A percentile compares a stretch with the other conserved stretches of the same genome.
phyloP scores from a whole-genome alignment of 441 rosid species.

The Jatropha multifida region DNA sequence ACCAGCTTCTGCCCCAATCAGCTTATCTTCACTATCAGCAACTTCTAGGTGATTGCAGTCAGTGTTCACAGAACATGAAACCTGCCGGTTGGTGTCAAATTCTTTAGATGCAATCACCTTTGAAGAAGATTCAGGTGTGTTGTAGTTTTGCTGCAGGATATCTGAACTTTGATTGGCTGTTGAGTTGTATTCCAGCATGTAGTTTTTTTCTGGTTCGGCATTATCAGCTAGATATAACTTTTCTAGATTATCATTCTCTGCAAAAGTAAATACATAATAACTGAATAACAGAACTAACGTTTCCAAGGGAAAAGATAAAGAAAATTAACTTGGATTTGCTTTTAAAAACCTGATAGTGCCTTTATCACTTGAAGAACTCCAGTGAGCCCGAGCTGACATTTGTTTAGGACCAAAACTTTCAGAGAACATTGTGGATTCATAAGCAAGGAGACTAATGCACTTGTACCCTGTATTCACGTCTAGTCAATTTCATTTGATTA shows the following conservation, averaged over 20 bases:
- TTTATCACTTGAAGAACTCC: conserved; percentile 69
- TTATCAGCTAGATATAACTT: conserved; percentile 80
- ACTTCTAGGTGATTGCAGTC: conserved; percentile 57
- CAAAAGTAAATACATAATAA: conserved; percentile 8
- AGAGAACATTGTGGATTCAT: conserved; percentile 57
- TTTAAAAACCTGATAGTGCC: conserved; percentile 65
- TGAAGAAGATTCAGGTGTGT: conserved; percentile 26
- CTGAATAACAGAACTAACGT: not conserved
- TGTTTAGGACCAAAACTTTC: conserved; percentile 59
- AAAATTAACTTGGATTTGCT: conserved; percentile 6
- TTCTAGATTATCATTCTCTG: conserved; percentile 70
- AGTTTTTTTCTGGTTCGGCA: conserved; percentile 32
- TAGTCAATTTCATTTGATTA: conserved; percentile 14
- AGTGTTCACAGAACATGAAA: conserved; percentile 36
- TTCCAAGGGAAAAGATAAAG: not conserved
- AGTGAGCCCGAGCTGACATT: conserved; percentile 69
- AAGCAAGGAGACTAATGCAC: conserved; percentile 60
- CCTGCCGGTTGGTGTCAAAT: conserved; percentile 26
- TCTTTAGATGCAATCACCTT: conserved; percentile 24
- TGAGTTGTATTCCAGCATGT: conserved; percentile 9
- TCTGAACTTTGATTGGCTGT: conserved; percentile 26
- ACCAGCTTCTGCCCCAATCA: conserved; percentile 31
- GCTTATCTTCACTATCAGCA: conserved; percentile 88
- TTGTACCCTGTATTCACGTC: conserved; percentile 55
- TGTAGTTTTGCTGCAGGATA: conserved; percentile 23